phyloP scores from a whole-genome alignment of 176 grass and related monocot genomes.

The Lolium rigidum region DNA sequence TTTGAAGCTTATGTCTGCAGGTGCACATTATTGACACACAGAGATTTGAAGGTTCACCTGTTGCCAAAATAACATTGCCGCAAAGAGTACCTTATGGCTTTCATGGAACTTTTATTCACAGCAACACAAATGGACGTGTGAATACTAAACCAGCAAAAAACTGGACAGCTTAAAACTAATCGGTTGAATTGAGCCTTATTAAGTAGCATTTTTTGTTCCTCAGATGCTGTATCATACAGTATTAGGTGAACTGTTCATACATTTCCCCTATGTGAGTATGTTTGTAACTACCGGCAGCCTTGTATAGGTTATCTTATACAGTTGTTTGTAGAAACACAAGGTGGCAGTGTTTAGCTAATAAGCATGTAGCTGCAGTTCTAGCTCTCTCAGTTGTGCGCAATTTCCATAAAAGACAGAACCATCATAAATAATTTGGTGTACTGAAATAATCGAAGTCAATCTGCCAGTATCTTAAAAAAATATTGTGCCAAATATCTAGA shows the following conservation, averaged over 20 bases:
- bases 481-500: not conserved
- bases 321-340: not conserved
- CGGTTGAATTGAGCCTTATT: not conserved
- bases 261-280: not conserved
- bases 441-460: conserved; percentile 4
- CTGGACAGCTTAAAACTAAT: not conserved
- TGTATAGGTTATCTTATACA: conserved; percentile 5
- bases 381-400: not conserved
- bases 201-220: conserved; percentile 3
- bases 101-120: conserved; percentile 54
- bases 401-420: not conserved
- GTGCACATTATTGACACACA: conserved; percentile 53
- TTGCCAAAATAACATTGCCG: conserved; percentile 59
- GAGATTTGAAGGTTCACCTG: conserved; percentile 46
- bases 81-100: conserved; percentile 63
- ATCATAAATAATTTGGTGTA: not conserved
- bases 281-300: not conserved
- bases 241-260: not conserved
- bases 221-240: not conserved
- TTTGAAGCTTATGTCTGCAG: conserved; percentile 28
- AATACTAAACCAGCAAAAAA: not conserved
- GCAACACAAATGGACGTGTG: not conserved
- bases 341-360: not conserved
- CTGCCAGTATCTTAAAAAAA: not conserved
- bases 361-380: not conserved